Base-by-base conservation (phyloP, 148 eudicot genomes). In the Rhododendron mucronatum region DNA sequence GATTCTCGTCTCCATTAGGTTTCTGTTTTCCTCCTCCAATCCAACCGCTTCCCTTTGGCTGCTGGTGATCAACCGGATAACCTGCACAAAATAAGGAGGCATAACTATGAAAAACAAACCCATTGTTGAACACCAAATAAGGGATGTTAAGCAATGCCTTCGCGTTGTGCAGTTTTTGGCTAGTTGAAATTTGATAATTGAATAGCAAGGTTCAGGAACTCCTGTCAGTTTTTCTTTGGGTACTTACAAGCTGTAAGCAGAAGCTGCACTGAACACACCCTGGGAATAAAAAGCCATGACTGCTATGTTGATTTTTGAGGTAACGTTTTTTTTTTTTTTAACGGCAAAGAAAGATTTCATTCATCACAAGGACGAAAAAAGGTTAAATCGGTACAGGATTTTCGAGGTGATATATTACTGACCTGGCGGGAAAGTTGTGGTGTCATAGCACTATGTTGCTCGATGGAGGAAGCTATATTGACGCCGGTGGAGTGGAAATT, bases 11-110 rank as follows among this genome's bases (percentile, higher is more conserved):
- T 92, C 92, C 59, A 88, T 83, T 35, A 89, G 78, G 87, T 82
- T 87, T 81, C 78, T 88, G 81, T 91, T 92, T 57, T 92, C 94
- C 81, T 92, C 91, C 78, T 90, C 92, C 30, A 91, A 59, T 51
- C 91, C 92, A n/a, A 84, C 83, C 39, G 84, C 88, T 87, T 91
- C 94, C 85, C 91, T 91, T 81, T 87, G 91, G 85, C 92, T 88
- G 20, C 89, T 86, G 51, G 20, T 80, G 88, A 92, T 87, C 67
- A 92, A 82, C 85, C 91, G 86, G 47, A 89, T 76, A 67, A 92
- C 86, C 94, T 92, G 90, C 37, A 57, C 81, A 37, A 80, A 90
- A 75, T 1, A 20, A 37, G 11, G 23, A 83, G 28, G 28, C 30
- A 8, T 63, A 8, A 9, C 69, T 8, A 63, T 23, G 1, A 8